phyloP scores from a whole-genome alignment of 768 basidiomycete species.

The Lentinula raphanica region DNA sequence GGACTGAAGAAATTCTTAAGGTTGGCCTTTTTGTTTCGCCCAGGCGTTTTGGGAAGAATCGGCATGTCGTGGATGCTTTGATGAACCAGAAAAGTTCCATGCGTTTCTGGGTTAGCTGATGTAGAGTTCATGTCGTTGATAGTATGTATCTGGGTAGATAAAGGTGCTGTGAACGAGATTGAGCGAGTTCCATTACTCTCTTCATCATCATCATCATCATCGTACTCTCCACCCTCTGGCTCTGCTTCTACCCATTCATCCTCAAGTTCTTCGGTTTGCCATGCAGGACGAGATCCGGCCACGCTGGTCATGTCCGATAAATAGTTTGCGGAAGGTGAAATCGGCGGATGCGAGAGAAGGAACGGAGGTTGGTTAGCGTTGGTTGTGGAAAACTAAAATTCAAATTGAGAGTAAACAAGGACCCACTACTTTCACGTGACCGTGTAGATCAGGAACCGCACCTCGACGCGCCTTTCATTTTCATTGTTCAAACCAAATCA shows the following conservation, averaged over 20 bases:
- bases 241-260: conserved; percentile 86
- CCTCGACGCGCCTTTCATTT: too few relatives aligned
- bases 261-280: conserved; percentile 86
- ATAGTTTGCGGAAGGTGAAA: not conserved
- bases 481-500: not conserved
- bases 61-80: conserved; percentile 56
- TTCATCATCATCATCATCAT: conserved; percentile 27
- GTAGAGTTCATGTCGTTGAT: conserved; percentile 25
- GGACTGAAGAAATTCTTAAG: conserved; percentile 88
- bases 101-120: conserved; percentile 26
- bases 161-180: conserved; percentile 54
- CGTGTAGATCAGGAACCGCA: not conserved
- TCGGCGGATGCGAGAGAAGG: not conserved
- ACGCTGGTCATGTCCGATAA: conserved; percentile 10
- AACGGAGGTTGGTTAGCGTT: too few relatives aligned
- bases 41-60: conserved; percentile 63
- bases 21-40: conserved; percentile 37
- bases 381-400: not conserved
- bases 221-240: conserved; percentile 33
- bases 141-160: conserved; percentile 49
- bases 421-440: not conserved
- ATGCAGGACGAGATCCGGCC: conserved; percentile 45
- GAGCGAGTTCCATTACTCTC: conserved; percentile 47
- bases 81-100: conserved; percentile 73
- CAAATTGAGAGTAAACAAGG: not conserved